A percentile compares a stretch with the other conserved stretches of the same genome.
phyloP scores from a whole-genome alignment of 2,329 filamentous ascomycete species.

The Cucurbitaria berberidis region DNA sequence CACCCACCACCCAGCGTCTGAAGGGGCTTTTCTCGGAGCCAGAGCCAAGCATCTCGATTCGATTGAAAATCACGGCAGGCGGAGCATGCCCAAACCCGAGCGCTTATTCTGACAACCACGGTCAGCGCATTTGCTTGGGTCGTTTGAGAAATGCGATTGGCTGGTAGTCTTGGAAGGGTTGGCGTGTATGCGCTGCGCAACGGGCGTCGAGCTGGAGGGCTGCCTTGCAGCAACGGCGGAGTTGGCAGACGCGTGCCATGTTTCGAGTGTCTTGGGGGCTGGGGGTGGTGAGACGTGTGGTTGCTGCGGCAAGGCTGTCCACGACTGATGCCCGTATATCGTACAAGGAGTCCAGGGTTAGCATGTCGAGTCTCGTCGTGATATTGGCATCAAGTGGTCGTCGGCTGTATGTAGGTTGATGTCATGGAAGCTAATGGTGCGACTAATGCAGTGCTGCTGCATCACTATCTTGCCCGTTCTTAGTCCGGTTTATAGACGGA shows the following conservation, averaged over 20 bases:
- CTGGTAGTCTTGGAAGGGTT: background rate
- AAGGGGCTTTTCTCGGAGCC: background rate
- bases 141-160: constrained; percentile 16
- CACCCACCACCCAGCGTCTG: no score
- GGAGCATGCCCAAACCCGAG: constrained; percentile 32
- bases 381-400: background rate
- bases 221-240: background rate
- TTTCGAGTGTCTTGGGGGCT: constrained; percentile 24
- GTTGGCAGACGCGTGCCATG: constrained; percentile 10
- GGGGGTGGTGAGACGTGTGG: constrained; percentile 21
- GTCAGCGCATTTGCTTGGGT: constrained; percentile 12
- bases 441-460: constrained; percentile 21
- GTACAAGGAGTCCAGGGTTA: background rate
- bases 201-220: background rate
- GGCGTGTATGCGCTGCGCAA: constrained; percentile 1
- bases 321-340: background rate
- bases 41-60: background rate
- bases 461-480: constrained; percentile 11
- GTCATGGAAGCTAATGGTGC: constrained; percentile 20
- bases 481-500: background rate
- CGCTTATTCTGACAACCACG: constrained; percentile 25
- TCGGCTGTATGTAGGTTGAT: constrained; percentile 24
- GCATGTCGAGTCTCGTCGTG: background rate
- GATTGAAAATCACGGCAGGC: constrained; percentile 12
- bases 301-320: constrained; percentile 29